These are phyloP conservation scores for Rhododendron ovatum DNA, from an alignment of 148 eudicot species.

Conservation along the genomic window DNA sequence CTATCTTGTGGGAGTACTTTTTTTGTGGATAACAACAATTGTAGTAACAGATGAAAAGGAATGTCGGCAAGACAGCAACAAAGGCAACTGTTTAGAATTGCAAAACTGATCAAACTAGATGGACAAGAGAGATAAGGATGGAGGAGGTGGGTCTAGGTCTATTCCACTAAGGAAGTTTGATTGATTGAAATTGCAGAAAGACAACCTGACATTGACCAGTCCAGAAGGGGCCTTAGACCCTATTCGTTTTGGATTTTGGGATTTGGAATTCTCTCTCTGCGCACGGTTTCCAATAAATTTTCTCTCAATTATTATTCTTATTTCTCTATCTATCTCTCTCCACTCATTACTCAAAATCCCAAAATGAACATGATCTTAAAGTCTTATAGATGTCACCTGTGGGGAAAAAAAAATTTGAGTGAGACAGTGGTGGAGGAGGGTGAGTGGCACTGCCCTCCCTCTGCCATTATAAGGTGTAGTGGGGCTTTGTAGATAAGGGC, in stretches of 20 bases:
- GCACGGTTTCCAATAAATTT: too few species aligned
- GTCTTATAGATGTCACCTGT: not conserved
- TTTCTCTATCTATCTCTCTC: too few species aligned
- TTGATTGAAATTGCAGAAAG: not conserved
- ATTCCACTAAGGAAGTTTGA: too few species aligned
- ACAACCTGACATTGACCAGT: not conserved
- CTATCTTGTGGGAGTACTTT: not conserved
- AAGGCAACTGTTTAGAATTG: not conserved
- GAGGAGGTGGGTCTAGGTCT: not conserved
- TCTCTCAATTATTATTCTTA: too few species aligned
- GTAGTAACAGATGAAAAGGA: too few species aligned
- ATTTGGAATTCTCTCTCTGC: too few species aligned
- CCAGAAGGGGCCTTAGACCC: not conserved
- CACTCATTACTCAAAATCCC: too few species aligned
- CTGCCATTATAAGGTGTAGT: not conserved
- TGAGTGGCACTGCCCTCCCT: not conserved
- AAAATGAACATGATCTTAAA: not conserved
- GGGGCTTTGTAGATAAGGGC: not conserved
- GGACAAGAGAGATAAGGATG: not conserved
- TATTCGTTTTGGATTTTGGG: too few species aligned
- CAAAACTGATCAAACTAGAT: not conserved
- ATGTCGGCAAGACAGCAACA: not conserved
- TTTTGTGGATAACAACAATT: not conserved
- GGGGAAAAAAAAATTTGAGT: not conserved
- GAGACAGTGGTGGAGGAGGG: not conserved